Evolutionary conservation across 495 filamentous ascomycete genomes (phyloP), one percentile per base, ranked within the genome.

Genomic region (Aeminium ludgeri): DNA sequence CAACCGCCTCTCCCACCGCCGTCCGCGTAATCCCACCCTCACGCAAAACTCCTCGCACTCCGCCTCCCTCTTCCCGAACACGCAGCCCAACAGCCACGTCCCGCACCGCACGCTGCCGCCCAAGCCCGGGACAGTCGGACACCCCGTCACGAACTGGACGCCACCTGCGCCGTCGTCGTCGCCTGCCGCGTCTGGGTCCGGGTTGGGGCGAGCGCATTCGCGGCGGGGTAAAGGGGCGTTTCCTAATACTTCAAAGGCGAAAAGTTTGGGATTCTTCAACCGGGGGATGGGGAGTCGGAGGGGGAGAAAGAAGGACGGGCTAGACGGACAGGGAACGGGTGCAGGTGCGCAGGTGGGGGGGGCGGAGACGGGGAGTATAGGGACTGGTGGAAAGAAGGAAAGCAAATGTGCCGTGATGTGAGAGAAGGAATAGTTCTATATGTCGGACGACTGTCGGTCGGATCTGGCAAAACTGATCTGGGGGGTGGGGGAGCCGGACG

Each of bases 221-320:
- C 30, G 41, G 10, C 16, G 36, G 6, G 20, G 30, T 25, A 40
- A 27, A 20, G 40, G 35, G 16, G 46, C 41, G 6, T 49, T 49
- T 31, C 35, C 46, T 1, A 44, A 20, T 19, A 49, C 47, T 16
- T 32, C 27, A 10, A 45, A 38, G 20, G 47, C 47, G 36, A 44
- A 40, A 37, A 50, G 45, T 20, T 23, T 45, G 4, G 47, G 47
- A 6, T 50, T 50, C 37, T 50, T 50, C 47, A 46, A 46, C 37
- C n/a, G n/a, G n/a, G n/a, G n/a, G n/a, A n/a, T n/a, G n/a, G n/a
- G n/a, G n/a, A n/a, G n/a, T n/a, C 36, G 36, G 5, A 28, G 15
- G 3, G 36, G 36, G 3, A 28, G 20, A 10, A 39, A 39, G 36
- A 39, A 28, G 25, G n/a, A n/a, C n/a, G n/a, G n/a, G n/a, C n/a